Base-by-base conservation (phyloP, 2,329 filamentous ascomycete species). In the Apiospora phragmitis region DNA sequence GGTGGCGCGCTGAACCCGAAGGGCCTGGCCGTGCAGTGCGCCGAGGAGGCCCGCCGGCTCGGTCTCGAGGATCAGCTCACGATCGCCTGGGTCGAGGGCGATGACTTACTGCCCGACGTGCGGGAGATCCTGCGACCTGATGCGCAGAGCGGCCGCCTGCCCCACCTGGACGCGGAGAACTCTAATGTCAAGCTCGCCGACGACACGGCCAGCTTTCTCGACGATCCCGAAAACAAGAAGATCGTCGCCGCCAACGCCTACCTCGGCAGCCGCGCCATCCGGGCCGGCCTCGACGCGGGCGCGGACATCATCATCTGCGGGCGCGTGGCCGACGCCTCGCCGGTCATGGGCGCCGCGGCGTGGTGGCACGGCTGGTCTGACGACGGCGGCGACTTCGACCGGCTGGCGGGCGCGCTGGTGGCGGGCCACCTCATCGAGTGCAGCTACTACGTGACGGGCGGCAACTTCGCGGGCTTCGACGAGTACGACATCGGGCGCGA, bases 401-500 rank as follows among this genome's bases (percentile, higher is more conserved):
- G 80, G 24, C 79, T 90, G 5, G 88, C 87, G 0, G 84, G 85
- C 0, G 80, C 85, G 0, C 75, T 89, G 0, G 76, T 89, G 4
- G 85, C 86, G 0, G 87, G 85, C 1, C 86, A 89, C 76, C 75
- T 88, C 7, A 87, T 88, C 51, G 87, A 89, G 74, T 89, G 87
- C 73, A 83, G 82, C 0, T 81, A 84, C 0, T 90, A 90, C 69
- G 85, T 85, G 3, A 86, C 85, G 0, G 88, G 87, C 0, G 84
- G 80, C 0, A 89, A 90, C 72, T 90, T 88, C 71, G 81, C 86
- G 0, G 88, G 86, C 0, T 88, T 85, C 71, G 70, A 84, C 0
- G 81, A 85, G 29, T 73, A 73, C 45, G 78, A 83, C 7, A 71
- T 76, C 67, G 32, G 18, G 8, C 74, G 70, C 69, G 77, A 76